These are phyloP conservation scores for Senna siamea DNA, from an alignment of 306 rosid genomes.

Conservation along the genomic window DNA sequence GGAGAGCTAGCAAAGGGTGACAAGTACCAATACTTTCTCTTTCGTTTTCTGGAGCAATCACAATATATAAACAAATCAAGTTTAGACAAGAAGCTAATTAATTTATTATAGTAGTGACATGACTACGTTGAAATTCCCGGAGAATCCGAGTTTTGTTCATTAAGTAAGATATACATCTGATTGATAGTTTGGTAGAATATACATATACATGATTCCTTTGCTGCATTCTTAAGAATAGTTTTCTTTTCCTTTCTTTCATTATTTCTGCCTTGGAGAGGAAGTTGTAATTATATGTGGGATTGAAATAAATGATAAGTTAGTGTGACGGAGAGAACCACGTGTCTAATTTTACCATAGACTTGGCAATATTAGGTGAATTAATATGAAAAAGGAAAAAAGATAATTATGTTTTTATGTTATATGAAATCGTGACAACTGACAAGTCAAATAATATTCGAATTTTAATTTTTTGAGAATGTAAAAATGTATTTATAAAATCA, in stretches of 20 bases:
- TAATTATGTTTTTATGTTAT: too few relatives aligned
- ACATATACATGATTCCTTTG: neutral
- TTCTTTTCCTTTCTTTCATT: neutral
- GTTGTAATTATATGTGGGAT: neutral
- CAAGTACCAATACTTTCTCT: too few relatives aligned
- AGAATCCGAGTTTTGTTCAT: neutral
- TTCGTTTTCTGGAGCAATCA: neutral
- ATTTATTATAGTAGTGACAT: too few relatives aligned
- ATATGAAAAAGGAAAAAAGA: too few relatives aligned
- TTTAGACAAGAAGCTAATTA: too few relatives aligned
- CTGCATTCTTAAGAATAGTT: conserved; percentile 15
- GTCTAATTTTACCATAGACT: neutral
- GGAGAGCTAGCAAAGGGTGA: too few relatives aligned
- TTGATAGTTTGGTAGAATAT: neutral
- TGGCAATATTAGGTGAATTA: neutral
- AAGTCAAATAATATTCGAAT: too few relatives aligned
- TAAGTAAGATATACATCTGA: neutral
- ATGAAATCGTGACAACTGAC: too few relatives aligned
- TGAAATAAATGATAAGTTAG: neutral
- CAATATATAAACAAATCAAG: too few relatives aligned
- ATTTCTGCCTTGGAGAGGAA: neutral
- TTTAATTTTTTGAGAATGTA: too few relatives aligned
- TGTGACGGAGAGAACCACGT: neutral
- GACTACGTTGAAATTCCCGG: neutral
- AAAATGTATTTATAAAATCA: too few relatives aligned